phyloP scores from a whole-genome alignment of 495 filamentous ascomycete genomes.

The Aspergillus haitiensis region DNA sequence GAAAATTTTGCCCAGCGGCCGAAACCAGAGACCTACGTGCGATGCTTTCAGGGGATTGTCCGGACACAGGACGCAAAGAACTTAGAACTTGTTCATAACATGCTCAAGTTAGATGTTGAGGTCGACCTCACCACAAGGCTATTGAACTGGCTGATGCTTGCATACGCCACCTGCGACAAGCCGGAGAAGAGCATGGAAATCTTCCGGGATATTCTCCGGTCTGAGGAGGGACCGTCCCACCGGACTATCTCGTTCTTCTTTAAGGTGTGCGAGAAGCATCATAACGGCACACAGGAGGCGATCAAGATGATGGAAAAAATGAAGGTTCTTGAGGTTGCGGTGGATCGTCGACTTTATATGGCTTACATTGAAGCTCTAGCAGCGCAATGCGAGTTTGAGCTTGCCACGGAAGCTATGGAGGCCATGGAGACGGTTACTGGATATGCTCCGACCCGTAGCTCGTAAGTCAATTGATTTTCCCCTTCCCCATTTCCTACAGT shows the following conservation, averaged over 20 bases:
- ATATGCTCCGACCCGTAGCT: slow-evolving; percentile 59
- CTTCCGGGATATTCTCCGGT: slow-evolving; percentile 77
- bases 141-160: slow-evolving; percentile 82
- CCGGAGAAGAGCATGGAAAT: slow-evolving; percentile 66
- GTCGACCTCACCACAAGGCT: slow-evolving; percentile 75
- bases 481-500: not conserved
- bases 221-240: slow-evolving; percentile 78
- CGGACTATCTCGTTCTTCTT: slow-evolving; percentile 76
- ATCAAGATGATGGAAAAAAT: slow-evolving; percentile 73
- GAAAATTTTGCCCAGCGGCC: slow-evolving; percentile 57
- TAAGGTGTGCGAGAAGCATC: slow-evolving; percentile 65
- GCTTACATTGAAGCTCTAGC: slow-evolving; percentile 75
- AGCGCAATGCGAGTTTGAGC: slow-evolving; percentile 63
- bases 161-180: slow-evolving; percentile 67
- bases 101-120: slow-evolving; percentile 83
- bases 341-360: slow-evolving; percentile 69
- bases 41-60: slow-evolving; percentile 75
- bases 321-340: slow-evolving; percentile 68
- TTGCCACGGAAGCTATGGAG: slow-evolving; percentile 62
- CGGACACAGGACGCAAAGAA: slow-evolving; percentile 60
- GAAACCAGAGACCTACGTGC: slow-evolving; percentile 69
- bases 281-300: slow-evolving; percentile 63
- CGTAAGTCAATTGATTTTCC: slow-evolving; percentile 57
- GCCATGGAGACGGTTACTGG: slow-evolving; percentile 65
- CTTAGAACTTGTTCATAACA: slow-evolving; percentile 77